phyloP scores from a whole-genome alignment of 306 rosid species.

The Hippophae tibetana region DNA sequence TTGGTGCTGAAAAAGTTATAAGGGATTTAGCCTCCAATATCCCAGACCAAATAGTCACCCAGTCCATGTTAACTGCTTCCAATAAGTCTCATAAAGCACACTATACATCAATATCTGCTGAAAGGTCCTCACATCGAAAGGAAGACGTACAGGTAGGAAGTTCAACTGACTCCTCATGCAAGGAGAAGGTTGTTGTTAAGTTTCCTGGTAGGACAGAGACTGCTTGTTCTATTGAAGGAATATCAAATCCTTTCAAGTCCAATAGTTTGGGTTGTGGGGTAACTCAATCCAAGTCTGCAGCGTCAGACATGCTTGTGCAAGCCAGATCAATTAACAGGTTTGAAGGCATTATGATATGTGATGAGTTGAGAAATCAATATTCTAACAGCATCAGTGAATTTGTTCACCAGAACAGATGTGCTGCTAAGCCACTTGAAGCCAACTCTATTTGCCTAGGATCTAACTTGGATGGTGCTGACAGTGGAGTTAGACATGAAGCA shows the following conservation, averaged over 20 bases:
- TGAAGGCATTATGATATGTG: constrained; percentile 18
- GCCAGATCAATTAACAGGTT: constrained; percentile 16
- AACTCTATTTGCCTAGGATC: constrained; percentile 16
- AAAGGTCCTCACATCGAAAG: constrained; percentile 22
- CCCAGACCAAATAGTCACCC: constrained; percentile 7
- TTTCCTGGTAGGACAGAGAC: constrained; percentile 26
- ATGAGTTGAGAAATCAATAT: constrained; percentile 23
- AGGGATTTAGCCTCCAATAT: constrained; percentile 16
- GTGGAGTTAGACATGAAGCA: constrained; percentile 30
- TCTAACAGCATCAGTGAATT: constrained; percentile 14
- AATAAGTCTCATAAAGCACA: constrained; percentile 19
- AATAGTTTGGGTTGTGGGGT: constrained; percentile 21
- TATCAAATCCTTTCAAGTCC: constrained; percentile 19
- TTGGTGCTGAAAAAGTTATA: constrained; percentile 9
- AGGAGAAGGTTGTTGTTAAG: constrained; percentile 20
- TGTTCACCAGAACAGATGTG: constrained; percentile 16
- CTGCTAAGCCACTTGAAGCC: constrained; percentile 25
- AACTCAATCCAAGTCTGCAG: constrained; percentile 6
- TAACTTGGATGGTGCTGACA: constrained; percentile 17
- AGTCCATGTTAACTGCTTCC: constrained; percentile 13
- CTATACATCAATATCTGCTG: constrained; percentile 18
- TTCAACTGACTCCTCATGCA: constrained; percentile 19
- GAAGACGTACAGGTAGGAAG: constrained; percentile 19
- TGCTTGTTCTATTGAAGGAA: constrained; percentile 18
- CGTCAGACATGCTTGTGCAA: constrained; percentile 14